phyloP scores from a whole-genome alignment of 768 basidiomycete species.

The Lentinula guzmanii region DNA sequence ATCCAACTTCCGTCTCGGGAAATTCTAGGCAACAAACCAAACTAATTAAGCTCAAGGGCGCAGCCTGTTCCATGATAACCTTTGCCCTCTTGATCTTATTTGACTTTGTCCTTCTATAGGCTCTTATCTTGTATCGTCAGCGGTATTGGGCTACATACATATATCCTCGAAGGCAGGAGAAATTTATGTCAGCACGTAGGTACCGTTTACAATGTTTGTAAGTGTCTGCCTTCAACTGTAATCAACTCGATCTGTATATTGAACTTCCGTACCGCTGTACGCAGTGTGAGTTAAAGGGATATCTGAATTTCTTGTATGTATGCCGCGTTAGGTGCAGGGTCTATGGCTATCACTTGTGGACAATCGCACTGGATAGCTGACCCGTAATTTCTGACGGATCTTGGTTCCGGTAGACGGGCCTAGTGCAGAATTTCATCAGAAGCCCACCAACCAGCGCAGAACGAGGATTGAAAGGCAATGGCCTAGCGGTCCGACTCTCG shows the following conservation, averaged over 20 bases:
- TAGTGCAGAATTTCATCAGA: too few species aligned
- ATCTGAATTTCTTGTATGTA: too few species aligned
- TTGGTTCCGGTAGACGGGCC: too few species aligned
- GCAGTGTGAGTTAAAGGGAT: not conserved
- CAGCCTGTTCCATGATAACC: slow-evolving; percentile 36
- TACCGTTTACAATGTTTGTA: slow-evolving; percentile 8
- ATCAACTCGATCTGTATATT: not conserved
- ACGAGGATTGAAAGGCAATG: too few species aligned
- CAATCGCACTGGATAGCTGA: too few species aligned
- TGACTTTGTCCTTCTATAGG: slow-evolving; percentile 22
- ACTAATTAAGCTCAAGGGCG: slow-evolving; percentile 23
- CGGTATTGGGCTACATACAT: too few species aligned
- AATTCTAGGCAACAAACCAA: slow-evolving; percentile 8
- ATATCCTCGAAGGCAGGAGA: slow-evolving; percentile 31
- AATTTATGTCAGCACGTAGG: slow-evolving; percentile 36
- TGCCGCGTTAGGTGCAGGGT: too few species aligned
- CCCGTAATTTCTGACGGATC: too few species aligned
- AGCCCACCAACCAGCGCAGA: too few species aligned
- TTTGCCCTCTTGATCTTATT: slow-evolving; percentile 44
- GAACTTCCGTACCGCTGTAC: not conserved
- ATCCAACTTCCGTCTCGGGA: too few species aligned
- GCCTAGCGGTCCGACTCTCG: too few species aligned
- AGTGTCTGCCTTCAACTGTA: not conserved
- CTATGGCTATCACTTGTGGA: too few species aligned
- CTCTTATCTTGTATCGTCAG: slow-evolving; percentile 38